Percentiles rank a stretch among this genome's conserved stretches.
Conservation (phyloP, 2,329 filamentous ascomycete species). For the Colletotrichum tamarilloi region DNA sequence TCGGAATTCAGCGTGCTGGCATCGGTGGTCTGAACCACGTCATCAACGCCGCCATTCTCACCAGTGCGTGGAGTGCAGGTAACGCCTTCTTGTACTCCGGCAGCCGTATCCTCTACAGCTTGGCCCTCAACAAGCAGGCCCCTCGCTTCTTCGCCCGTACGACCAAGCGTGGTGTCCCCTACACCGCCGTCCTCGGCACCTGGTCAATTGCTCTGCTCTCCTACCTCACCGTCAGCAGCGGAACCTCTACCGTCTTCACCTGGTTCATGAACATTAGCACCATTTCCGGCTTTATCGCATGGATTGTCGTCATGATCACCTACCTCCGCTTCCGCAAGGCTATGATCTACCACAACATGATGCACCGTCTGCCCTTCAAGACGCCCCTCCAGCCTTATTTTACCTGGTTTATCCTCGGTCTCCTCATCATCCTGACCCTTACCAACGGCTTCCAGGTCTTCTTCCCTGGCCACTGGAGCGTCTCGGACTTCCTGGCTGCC, state of each 20-base stretch:
- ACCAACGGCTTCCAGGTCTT: slow-evolving; percentile 84
- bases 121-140: slow-evolving; percentile 75
- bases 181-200: slow-evolving; percentile 62
- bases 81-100: slow-evolving; percentile 75
- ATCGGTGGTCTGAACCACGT: slow-evolving; percentile 73
- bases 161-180: slow-evolving; percentile 71
- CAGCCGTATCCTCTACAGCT: slow-evolving; percentile 76
- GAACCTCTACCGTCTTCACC: slow-evolving; percentile 72
- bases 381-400: slow-evolving; percentile 71
- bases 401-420: slow-evolving; percentile 67
- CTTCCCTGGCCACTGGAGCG: slow-evolving; percentile 72
- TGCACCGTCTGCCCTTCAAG: slow-evolving; percentile 62
- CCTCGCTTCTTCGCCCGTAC: slow-evolving; percentile 70
- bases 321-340: slow-evolving; percentile 70
- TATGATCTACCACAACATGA: slow-evolving; percentile 62
- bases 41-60: slow-evolving; percentile 76
- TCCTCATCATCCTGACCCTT: slow-evolving; percentile 72
- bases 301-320: slow-evolving; percentile 68
- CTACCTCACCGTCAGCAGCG: slow-evolving; percentile 75
- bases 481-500: slow-evolving; percentile 70
- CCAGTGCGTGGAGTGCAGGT: slow-evolving; percentile 72
- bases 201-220: slow-evolving; percentile 72
- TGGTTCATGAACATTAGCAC: slow-evolving; percentile 80
- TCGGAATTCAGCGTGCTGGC: slow-evolving; percentile 74
- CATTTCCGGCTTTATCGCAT: slow-evolving; percentile 69